Base-by-base conservation (phyloP, 106 monocot genomes). In the Dendrobium huoshanense region DNA sequence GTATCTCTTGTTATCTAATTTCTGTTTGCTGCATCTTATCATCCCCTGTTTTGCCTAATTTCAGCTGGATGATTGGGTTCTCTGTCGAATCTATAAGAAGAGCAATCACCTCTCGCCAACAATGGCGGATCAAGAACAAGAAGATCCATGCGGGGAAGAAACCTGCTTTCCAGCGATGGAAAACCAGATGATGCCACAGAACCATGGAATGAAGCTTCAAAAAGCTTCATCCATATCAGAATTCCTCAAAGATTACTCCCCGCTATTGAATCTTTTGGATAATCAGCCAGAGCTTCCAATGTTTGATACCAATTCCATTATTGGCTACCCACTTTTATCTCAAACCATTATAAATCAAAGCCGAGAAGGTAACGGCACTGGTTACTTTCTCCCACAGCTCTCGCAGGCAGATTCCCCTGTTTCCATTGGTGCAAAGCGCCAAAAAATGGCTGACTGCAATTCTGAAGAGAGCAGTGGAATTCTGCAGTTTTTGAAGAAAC, bases 21-120 rank as follows among this genome's bases (percentile, higher is more conserved):
- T 7, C 9, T 9, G 45, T 45, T 45, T 45, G 37, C 9, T 1
- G 45, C 45, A 7, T 45, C 45, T 45, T 45, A 45, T 73, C 18
- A 11, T 33, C 29, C 40, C 40, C 15, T 75, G 7, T 4, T 22
- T 24, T 75, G 41, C 22, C 41, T 70, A 47, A 78, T 78, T 70
- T 73, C 87, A 92, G 92, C 56, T 92, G 65, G 92, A 92, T 79
- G 91, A 92, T 65, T 92, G 89, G 91, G 91, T 92, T 42, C 87
- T 92, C 17, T 92, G 92, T 76, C 87, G 92, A 27, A 92, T 92
- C 79, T 92, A 92, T 82, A 85, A 84, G 86, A 92, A 92, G 82
- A 86, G 80, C 80, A 86, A 15, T 16, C 79, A 82, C 10, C 79
- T 79, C 7, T 73, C 82, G 16, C 11, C 81, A 9, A 79, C 77